A percentile compares a stretch with the other conserved stretches of the same genome.
Conservation (phyloP, 306 rosid genomes). For the Sophora flavescens region DNA sequence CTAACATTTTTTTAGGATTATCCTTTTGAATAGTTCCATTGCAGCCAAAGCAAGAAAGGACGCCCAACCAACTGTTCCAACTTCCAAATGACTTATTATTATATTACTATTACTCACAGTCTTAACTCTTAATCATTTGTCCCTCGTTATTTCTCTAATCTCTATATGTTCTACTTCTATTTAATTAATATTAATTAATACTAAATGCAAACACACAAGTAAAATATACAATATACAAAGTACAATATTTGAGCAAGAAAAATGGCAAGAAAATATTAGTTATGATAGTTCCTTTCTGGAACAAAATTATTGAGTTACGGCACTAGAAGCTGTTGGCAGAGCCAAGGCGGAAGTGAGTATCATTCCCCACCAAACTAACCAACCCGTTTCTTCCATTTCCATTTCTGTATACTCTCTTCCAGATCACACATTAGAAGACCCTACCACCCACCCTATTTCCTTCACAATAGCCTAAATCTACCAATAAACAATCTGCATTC, state of each 20-base stretch:
- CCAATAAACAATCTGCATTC: neutral
- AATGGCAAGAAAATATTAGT: neutral
- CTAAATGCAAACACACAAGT: neutral
- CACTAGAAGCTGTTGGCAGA: slow-evolving; percentile 49
- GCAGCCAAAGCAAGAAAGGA: slow-evolving; percentile 39
- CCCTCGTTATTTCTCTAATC: slow-evolving; percentile 10
- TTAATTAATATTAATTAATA: neutral
- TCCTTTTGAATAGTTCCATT: slow-evolving; percentile 6
- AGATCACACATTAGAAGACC: slow-evolving; percentile 50
- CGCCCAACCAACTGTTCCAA: slow-evolving; percentile 31
- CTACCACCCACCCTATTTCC: slow-evolving; percentile 58
- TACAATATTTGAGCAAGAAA: neutral
- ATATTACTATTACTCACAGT: slow-evolving; percentile 25
- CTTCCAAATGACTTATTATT: slow-evolving; percentile 11
- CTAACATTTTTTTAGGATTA: slow-evolving; percentile 26
- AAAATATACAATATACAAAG: neutral
- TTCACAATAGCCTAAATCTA: slow-evolving; percentile 41
- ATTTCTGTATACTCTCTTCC: slow-evolving; percentile 42
- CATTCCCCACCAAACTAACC: slow-evolving; percentile 60
- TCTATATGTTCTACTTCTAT: neutral
- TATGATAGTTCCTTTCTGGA: neutral
- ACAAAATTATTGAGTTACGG: slow-evolving; percentile 6
- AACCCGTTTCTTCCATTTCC: slow-evolving; percentile 46
- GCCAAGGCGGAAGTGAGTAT: slow-evolving; percentile 49
- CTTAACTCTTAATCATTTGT: slow-evolving; percentile 20